Base-by-base conservation (phyloP, 768 basidiomycete species). In the Favolaschia claudopus region DNA sequence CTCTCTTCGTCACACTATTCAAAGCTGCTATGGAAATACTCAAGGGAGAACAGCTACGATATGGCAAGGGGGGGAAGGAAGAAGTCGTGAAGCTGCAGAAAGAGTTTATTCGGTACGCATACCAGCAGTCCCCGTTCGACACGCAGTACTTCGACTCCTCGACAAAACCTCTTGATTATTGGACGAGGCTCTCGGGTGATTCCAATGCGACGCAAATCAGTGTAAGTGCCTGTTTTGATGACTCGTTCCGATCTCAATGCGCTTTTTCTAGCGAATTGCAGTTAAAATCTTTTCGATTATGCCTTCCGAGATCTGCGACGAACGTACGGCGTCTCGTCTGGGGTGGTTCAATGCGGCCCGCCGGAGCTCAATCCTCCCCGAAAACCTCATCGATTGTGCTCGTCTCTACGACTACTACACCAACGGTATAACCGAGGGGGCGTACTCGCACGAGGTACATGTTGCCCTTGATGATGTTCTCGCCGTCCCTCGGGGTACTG, bases 351-450 rank as follows among this genome's bases (percentile, higher is more conserved):
- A 51, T 40, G 50, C 50, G 2, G 50, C 50, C 1, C 50, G 50
- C 3, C 50, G 50, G 3, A 40, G 37, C 37, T 51, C 50, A 12
- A 51, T 51, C 7, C 50, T 51, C n/a, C 50, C 50, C 25, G 50
- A 51, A 32, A 51, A 51, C 32, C 50, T 39, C n/a, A 32, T 51
- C 14, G 19, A 10, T 28, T 39, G 37, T n/a, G 37, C 38, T 12
- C 50, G 20, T 3, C 38, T 51, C 19, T 29, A 39, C 19, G 50
- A 66, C 31, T 64, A 49, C 36, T 68, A 67, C 55, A 55, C 46
- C 7, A 62, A 68, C 53, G 65, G 66, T 6, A 56, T 68, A 31
- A 27, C 38, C 15, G 60, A 66, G 10, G 62, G 67, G 2, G 50
- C 61, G 17, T 67, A 19, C 42, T 32, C 52, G 12, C 69, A 70